These are phyloP conservation scores for Aaosphaeria arxii DNA, from an alignment of 2,329 filamentous ascomycete genomes.

Conservation along the genomic window DNA sequence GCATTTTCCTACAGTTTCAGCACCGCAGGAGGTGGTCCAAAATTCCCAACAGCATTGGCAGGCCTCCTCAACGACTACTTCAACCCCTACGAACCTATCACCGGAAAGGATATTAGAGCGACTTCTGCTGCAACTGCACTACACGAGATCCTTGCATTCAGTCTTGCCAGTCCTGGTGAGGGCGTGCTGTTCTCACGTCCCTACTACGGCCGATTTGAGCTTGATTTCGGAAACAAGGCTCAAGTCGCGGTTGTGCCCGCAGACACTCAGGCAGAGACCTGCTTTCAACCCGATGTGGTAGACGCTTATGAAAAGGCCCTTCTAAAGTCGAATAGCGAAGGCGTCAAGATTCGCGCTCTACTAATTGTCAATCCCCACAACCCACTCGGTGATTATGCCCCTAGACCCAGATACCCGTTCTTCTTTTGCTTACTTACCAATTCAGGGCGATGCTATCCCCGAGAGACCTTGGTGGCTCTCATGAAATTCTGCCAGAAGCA, in stretches of 20 bases:
- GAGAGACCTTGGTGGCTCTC: conserved; percentile 37
- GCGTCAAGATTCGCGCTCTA: conserved; percentile 42
- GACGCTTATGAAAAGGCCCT: conserved; percentile 40
- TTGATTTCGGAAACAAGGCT: conserved; percentile 48
- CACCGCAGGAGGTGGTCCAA: conserved; percentile 30
- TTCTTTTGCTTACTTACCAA: conserved; percentile 19
- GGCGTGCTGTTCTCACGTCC: conserved; percentile 47
- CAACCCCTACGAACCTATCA: conserved; percentile 30
- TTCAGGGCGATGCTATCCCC: conserved; percentile 28
- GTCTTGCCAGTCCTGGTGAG: conserved; percentile 43
- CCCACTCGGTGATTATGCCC: conserved; percentile 35
- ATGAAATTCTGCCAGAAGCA: conserved; percentile 52
- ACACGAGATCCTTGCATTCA: conserved; percentile 42
- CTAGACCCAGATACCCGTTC: background rate
- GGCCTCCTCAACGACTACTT: conserved; percentile 42
- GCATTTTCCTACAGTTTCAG: conserved; percentile 41
- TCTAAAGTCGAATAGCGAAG: conserved; percentile 32
- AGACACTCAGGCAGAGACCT: conserved; percentile 14
- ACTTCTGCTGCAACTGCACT: conserved; percentile 42
- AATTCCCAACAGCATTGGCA: conserved; percentile 41
- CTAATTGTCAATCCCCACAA: conserved; percentile 53
- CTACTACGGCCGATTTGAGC: conserved; percentile 48
- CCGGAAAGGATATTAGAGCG: conserved; percentile 36
- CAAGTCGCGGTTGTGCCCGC: conserved; percentile 10
- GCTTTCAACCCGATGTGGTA: conserved; percentile 23